Base-by-base conservation (phyloP, 2,329 filamentous ascomycete species). In the Epichloe bromicola region DNA sequence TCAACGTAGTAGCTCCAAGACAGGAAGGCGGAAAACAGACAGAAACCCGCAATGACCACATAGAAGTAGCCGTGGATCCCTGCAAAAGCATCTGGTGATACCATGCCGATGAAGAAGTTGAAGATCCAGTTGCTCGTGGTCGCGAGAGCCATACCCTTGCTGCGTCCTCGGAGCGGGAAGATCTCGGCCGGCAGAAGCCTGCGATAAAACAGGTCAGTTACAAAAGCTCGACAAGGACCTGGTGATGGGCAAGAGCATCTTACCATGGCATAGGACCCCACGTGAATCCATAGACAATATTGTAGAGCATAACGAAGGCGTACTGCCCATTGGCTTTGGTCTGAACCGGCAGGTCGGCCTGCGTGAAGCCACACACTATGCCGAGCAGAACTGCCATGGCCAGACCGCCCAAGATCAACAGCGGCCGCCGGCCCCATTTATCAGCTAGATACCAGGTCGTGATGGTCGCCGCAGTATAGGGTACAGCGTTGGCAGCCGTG, bases 51-150 rank as follows among this genome's bases (percentile, higher is more conserved):
- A 49, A 71, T 70, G 30, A 71, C 57, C 2, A 70, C 52, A 51
- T 71, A 71, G 52, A 67, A 70, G 55, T 70, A 70, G 3, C 67
- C 67, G n/a, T 63, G 59, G 17, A 71, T 70, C 0, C 67, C 65
- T 3, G 63, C 59, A 51, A 71, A 71, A 12, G 68, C 67, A 48
- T 68, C 66, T 0, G 69, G 67, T 0, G 68, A 67, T 5, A 67
- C 65, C 67, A 71, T 70, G 36, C 63, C 53, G 34, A 56, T 52
- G 1, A 38, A 39, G 44, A 56, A 56, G 49, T 67, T 66, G 55
- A 64, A 63, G 10, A 62, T 56, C 67, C 67, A 70, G 47, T 68
- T 70, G 40, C 59, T 63, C 10, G 59, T 65, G 1, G 67, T 69
- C 10, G 66, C 63, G 11, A 69, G 55, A 10, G 67, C 66, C 66